These are phyloP conservation scores for Rhamnella rubrinervis DNA, from an alignment of 331 rosid species.

Conservation along the genomic window DNA sequence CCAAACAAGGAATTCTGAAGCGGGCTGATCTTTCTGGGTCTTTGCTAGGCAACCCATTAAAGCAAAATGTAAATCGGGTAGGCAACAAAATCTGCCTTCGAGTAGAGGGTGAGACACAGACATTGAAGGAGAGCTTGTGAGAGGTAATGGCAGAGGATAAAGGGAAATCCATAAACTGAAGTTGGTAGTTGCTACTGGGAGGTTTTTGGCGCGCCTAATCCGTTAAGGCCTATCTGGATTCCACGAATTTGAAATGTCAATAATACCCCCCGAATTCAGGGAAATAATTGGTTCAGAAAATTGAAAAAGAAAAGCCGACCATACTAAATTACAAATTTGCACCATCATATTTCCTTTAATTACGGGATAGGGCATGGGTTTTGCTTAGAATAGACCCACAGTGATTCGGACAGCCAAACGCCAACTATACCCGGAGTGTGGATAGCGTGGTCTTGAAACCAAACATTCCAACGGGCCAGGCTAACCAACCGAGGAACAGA, in stretches of 20 bases:
- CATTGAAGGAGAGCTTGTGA: conserved; percentile 40
- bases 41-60: conserved; percentile 10
- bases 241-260: neutral
- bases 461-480: neutral
- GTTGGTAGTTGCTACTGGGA: conserved; percentile 26
- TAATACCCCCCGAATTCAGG: neutral
- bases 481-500: neutral
- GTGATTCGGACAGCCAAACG: neutral
- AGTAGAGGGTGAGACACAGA: conserved; percentile 15
- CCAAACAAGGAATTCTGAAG: conserved; percentile 32
- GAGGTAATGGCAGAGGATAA: conserved; percentile 41
- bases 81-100: conserved; percentile 15
- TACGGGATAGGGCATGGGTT: too few relatives aligned
- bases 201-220: conserved; percentile 67
- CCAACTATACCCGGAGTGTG: neutral
- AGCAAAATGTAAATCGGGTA: conserved; percentile 27
- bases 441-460: neutral
- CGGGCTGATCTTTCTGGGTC: conserved; percentile 25
- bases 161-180: conserved; percentile 51
- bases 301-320: neutral
- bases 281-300: too few relatives aligned
- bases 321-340: too few relatives aligned
- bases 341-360: too few relatives aligned
- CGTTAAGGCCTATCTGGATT: conserved; percentile 39
- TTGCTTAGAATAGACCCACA: too few relatives aligned